Conservation (phyloP, 768 basidiomycete genomes). For the Trametopsis cervina region DNA sequence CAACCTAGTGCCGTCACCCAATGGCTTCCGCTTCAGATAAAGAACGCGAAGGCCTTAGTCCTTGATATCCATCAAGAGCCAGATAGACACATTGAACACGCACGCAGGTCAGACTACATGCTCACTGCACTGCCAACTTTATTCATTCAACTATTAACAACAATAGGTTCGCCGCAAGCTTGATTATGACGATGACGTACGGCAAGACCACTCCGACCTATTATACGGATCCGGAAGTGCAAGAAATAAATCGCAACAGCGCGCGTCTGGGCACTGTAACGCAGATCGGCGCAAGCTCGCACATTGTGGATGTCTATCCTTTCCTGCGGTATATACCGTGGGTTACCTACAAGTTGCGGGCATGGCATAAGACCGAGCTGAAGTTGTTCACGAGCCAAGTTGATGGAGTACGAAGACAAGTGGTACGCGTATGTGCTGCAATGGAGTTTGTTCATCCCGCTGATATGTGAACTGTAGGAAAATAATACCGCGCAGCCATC, state of each 20-base stretch:
- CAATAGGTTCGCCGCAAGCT: constrained; percentile 31
- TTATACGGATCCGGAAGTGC: constrained; percentile 30
- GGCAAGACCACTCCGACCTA: constrained; percentile 32
- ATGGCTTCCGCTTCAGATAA: constrained; percentile 28
- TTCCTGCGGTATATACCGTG: constrained; percentile 42
- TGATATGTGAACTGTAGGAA: too few relatives aligned
- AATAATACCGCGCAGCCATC: constrained; percentile 22
- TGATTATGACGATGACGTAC: constrained; percentile 32
- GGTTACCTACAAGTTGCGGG: constrained; percentile 48
- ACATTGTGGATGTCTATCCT: constrained; percentile 30
- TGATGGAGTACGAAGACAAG: constrained; percentile 20
- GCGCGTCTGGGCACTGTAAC: constrained; percentile 25
- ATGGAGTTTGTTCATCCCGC: too few relatives aligned
- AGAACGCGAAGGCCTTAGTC: constrained; percentile 26
- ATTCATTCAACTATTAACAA: background rate
- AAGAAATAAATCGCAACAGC: constrained; percentile 27
- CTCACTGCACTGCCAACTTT: too few relatives aligned
- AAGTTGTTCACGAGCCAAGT: constrained; percentile 26
- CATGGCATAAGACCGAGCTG: constrained; percentile 42
- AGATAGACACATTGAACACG: constrained; percentile 27
- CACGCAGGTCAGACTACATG: constrained; percentile 23
- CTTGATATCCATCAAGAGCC: constrained; percentile 31
- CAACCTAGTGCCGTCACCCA: constrained; percentile 26
- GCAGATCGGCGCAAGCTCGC: constrained; percentile 30
- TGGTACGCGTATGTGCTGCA: constrained; percentile 22